Base-by-base conservation (phyloP, 2,329 filamentous ascomycete genomes). In the Periconia digitata region DNA sequence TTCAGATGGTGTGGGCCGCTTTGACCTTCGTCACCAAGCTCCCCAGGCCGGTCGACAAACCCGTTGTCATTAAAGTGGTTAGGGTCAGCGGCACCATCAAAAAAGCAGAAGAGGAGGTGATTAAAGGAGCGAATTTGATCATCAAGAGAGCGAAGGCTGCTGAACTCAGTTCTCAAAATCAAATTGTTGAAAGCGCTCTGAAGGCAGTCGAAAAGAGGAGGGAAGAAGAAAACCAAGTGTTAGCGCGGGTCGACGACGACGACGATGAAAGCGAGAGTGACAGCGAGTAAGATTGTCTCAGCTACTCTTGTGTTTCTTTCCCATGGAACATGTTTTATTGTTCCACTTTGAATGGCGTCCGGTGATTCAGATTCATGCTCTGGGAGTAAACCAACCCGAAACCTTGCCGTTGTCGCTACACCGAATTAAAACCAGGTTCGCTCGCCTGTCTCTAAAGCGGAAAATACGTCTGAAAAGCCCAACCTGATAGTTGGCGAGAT, bases 81-180 rank as follows among this genome's bases (percentile, higher is more conserved):
- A 82, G 89, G 52, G 90, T 96, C 13, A 94, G 89, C 56, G 94
- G 92, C 15, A 99, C 94, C 3, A 96, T 99, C 63, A 86, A 86
- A 59, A 96, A 95, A 72, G 87, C 85, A 2, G 92, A 97, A 72
- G 86, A 95, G 67, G 92, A 96, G 71, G 90, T 91, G 29, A 87
- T 97, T 61, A 81, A 85, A 3, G 80, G 89, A 51, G 89, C 90
- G 36, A 85, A 87, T 58, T 77, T 79, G 47, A 81, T 90, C 47
- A 85, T 95, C 50, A 75, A 88, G 37, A 81, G 84, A 23, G 85
- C 87, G 44, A 82, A 81, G 64, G 80, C 79, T 22, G 76, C 49
- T 34, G 58, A 67, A 8, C 51, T 44, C 20, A 21, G 20, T 1
- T 52, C 27, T 6, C 49, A 50, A 3, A 37, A 54, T 24, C 47